Base-by-base conservation (phyloP, 1,139 yeast species). In the Keqinozyma sinolaborantium region DNA sequence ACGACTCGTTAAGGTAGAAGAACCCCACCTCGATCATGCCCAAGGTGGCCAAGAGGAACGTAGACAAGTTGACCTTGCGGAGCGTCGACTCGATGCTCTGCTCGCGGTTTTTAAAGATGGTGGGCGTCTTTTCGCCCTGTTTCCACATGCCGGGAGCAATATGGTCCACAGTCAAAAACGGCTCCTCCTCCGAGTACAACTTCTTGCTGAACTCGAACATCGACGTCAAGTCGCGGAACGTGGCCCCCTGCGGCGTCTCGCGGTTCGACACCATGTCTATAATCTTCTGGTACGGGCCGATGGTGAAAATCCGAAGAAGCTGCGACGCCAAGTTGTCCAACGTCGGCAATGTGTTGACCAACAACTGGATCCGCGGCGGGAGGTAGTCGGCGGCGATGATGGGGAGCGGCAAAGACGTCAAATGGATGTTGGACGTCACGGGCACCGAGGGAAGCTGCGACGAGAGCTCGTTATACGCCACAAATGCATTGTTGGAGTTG, bases 1-100 rank as follows among this genome's bases (percentile, higher is more conserved):
- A 92, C 30, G 83, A 77, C 50, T 85, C 88, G 54, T 90, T 85
- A 43, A 92, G 68, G 51, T 83, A 81, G 58, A 81, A 84, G 53
- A 92, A 88, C 1, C 97, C 97, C 30, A 86, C 83, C 41, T 86
- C 94, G 36, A 84, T 73, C 5, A 86, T 73, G 31, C 96, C 95
- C 40, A 88, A 67, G 2, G 94, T 77, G 0, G 97, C 95, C 11
- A 88, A 75, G 27, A 87, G 64, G 51, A 88, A 92, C 0, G 96
- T 87, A 0, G 96, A 86, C 44, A 92, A 59, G 48, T 92, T 92
- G 2, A 88, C 85, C 46, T 90, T 85, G 39, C 95, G 76, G 24
- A 90, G 56, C 0, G 92, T 79, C 14, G 82, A 71, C 40, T 79
- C 85, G 25, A 80, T 70, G 35, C 82, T 72, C 34, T 79, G 83